Percentiles rank a stretch among this genome's conserved stretches.
Conservation (phyloP, 2,329 filamentous ascomycete species). For the Pseudocercospora macadamiae region DNA sequence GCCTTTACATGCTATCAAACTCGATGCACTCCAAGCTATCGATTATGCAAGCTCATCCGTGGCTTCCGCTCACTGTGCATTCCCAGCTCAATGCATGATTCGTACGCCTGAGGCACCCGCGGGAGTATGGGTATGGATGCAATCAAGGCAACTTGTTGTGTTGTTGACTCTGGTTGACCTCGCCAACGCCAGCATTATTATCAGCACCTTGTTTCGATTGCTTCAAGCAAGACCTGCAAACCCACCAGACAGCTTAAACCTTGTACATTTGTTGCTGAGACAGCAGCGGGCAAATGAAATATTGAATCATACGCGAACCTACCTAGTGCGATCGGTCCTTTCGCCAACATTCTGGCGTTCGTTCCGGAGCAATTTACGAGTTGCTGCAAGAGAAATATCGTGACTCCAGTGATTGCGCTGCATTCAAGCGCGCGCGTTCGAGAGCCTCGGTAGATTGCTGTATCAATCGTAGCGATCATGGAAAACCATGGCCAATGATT, state of each 20-base stretch:
- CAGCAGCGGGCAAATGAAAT: not conserved
- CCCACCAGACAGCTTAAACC: not conserved
- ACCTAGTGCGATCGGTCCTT: too few relatives aligned
- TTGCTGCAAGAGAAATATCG: not conserved
- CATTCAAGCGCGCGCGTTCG: not conserved
- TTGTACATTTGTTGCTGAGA: not conserved
- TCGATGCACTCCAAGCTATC: conserved; percentile 16
- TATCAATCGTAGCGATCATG: not conserved
- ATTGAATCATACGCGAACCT: too few relatives aligned
- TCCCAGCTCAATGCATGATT: conserved; percentile 11
- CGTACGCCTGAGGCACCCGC: conserved; percentile 16
- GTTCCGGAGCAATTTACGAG: too few relatives aligned
- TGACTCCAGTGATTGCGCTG: not conserved
- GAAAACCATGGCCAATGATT: not conserved
- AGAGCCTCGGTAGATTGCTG: not conserved
- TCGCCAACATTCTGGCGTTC: too few relatives aligned
- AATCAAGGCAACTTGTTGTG: not conserved
- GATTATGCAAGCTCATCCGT: conserved; percentile 23
- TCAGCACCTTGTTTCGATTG: not conserved
- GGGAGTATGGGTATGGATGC: not conserved
- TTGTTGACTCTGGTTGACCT: conserved; percentile 3
- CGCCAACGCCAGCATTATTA: not conserved
- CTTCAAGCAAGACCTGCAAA: not conserved
- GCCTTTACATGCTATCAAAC: conserved; percentile 10
- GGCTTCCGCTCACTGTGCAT: conserved; percentile 7